phyloP scores from a whole-genome alignment of 2,329 filamentous ascomycete species.

The Fusarium piperis region DNA sequence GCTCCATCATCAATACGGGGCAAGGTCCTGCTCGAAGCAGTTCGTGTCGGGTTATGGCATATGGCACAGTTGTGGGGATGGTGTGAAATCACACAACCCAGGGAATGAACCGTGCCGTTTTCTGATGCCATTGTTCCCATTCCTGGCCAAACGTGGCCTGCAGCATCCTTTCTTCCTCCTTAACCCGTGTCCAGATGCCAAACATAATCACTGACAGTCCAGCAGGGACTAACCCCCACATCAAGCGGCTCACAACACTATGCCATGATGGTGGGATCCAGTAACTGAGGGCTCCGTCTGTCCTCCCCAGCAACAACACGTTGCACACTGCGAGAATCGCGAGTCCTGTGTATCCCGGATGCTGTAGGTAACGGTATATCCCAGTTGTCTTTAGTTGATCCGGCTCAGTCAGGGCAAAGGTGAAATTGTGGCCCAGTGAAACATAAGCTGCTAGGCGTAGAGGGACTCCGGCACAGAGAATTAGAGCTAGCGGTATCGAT shows the following conservation, averaged over 20 bases:
- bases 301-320: constrained; percentile 46
- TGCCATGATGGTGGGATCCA: constrained; percentile 46
- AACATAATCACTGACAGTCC: constrained; percentile 27
- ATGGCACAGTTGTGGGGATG: neutral
- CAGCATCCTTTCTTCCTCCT: constrained; percentile 63
- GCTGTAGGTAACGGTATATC: constrained; percentile 60
- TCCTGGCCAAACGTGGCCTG: constrained; percentile 54
- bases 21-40: neutral
- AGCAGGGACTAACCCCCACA: constrained; percentile 2
- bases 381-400: constrained; percentile 57
- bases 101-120: constrained; percentile 61
- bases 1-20: neutral
- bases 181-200: constrained; percentile 50
- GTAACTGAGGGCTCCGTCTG: constrained; percentile 53
- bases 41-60: neutral
- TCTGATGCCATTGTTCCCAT: constrained; percentile 60
- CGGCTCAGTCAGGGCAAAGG: constrained; percentile 60
- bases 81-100: neutral
- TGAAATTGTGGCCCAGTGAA: constrained; percentile 61
- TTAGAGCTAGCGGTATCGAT: constrained; percentile 46
- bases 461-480: constrained; percentile 45
- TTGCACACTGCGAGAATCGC: constrained; percentile 47
- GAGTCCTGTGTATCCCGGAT: constrained; percentile 62
- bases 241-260: neutral
- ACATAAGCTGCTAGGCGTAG: constrained; percentile 52